Conservation (phyloP, 805 yeast genomes). For the Tetrapisispora pingtungensis region DNA sequence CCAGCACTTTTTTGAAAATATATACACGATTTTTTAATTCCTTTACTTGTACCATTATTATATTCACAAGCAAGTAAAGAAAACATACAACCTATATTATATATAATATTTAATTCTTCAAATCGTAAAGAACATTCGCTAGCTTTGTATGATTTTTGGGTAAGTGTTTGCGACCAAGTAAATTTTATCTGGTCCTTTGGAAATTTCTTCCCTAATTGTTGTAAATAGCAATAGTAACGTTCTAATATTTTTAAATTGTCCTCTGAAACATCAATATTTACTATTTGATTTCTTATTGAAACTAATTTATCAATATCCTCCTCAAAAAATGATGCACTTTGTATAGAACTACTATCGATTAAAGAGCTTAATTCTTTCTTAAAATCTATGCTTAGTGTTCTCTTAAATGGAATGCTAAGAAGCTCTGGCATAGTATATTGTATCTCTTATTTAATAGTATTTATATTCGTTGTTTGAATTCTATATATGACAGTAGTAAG, state of each 20-base stretch:
- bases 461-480: too few species aligned
- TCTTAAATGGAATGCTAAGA: slow-evolving; percentile 42
- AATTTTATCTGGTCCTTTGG: slow-evolving; percentile 53
- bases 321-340: slow-evolving; percentile 33
- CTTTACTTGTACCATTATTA: background rate
- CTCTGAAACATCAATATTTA: slow-evolving; percentile 29
- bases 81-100: slow-evolving; percentile 57
- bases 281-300: slow-evolving; percentile 35
- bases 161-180: slow-evolving; percentile 65
- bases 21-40: slow-evolving; percentile 47
- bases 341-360: slow-evolving; percentile 40
- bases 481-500: too few species aligned
- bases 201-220: slow-evolving; percentile 42
- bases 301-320: slow-evolving; percentile 36
- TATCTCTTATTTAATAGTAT: too few species aligned
- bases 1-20: slow-evolving; percentile 70
- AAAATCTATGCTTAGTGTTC: slow-evolving; percentile 35
- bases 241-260: slow-evolving; percentile 32
- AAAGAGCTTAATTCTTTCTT: slow-evolving; percentile 32
- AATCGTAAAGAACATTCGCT: slow-evolving; percentile 40
- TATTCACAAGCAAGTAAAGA: slow-evolving; percentile 42
- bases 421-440: slow-evolving; percentile 30
- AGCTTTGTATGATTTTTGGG: slow-evolving; percentile 43
- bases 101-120: slow-evolving; percentile 55
- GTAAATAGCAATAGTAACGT: slow-evolving; percentile 40